phyloP scores from a whole-genome alignment of 805 yeast genomes.

The Wilhelminamyces savonicus region DNA sequence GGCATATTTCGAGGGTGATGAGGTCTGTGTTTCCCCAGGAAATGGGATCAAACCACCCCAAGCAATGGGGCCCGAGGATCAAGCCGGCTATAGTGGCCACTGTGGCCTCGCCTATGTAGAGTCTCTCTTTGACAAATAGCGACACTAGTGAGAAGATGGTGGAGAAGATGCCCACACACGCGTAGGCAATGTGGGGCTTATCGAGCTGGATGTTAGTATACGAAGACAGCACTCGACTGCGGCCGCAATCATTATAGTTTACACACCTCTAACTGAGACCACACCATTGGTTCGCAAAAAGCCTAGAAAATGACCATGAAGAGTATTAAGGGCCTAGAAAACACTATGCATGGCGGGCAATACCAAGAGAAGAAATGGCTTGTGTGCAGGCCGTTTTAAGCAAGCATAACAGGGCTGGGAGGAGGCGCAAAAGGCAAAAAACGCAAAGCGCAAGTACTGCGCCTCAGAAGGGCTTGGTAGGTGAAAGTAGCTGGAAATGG shows the following conservation, averaged over 20 bases:
- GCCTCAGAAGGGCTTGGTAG: too few species aligned
- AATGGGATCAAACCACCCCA: conserved; percentile 76
- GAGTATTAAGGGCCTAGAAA: too few species aligned
- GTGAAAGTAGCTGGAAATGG: too few species aligned
- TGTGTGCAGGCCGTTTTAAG: too few species aligned
- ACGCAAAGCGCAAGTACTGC: too few species aligned
- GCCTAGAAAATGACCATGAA: too few species aligned
- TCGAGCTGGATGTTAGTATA: conserved; percentile 29
- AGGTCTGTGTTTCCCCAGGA: conserved; percentile 82
- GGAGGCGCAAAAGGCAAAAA: too few species aligned
- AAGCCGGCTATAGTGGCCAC: conserved; percentile 82
- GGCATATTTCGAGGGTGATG: conserved; percentile 75
- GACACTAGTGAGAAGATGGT: conserved; percentile 77
- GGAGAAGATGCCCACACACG: conserved; percentile 78
- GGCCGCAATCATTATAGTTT: background rate
- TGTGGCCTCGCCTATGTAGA: conserved; percentile 88
- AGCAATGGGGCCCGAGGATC: conserved; percentile 82
- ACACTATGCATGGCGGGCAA: too few species aligned
- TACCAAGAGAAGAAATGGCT: too few species aligned
- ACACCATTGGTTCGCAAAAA: too few species aligned
- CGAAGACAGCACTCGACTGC: background rate
- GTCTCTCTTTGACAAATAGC: conserved; percentile 71
- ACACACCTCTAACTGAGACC: conserved; percentile 32
- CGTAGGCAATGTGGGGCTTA: conserved; percentile 80
- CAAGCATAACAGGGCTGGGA: too few species aligned